Evolutionary conservation across 2,329 filamentous ascomycete genomes (phyloP).

Genomic region (Calonectria hongkongensis): DNA sequence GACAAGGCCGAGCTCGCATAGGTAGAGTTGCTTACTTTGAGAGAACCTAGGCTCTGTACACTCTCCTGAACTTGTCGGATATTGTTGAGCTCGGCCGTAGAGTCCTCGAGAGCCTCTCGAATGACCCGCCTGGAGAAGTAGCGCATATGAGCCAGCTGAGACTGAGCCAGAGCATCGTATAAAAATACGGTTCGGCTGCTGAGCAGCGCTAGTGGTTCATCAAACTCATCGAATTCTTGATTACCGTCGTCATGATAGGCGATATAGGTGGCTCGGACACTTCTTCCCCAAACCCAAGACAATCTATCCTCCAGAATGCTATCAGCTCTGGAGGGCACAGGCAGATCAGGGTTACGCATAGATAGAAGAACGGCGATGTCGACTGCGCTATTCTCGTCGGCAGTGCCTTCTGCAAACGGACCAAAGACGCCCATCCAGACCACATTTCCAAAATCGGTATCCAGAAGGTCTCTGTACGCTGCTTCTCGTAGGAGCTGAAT

Average conservation of each 20-base stretch:
- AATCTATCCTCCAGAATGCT: not conserved
- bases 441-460: not conserved
- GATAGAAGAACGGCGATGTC: not conserved
- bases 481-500: not conserved
- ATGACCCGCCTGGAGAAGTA: not conserved
- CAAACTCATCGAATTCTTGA: not conserved
- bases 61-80: not conserved
- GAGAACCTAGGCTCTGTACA: not conserved
- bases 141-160: not conserved
- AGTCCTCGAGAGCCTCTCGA: not conserved
- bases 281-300: not conserved
- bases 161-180: not conserved
- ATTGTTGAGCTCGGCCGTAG: not conserved
- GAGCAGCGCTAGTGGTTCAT: not conserved
- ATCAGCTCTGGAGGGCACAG: not conserved
- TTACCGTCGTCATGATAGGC: not conserved
- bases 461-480: not conserved
- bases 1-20: not conserved
- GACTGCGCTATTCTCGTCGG: not conserved
- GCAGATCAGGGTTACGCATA: not conserved
- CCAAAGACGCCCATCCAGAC: not conserved
- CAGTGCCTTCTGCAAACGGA: not conserved
- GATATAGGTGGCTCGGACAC: not conserved
- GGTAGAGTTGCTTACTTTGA: not conserved
- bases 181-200: not conserved